phyloP scores from a whole-genome alignment of 495 filamentous ascomycete genomes.

The Penicillium goetzii region DNA sequence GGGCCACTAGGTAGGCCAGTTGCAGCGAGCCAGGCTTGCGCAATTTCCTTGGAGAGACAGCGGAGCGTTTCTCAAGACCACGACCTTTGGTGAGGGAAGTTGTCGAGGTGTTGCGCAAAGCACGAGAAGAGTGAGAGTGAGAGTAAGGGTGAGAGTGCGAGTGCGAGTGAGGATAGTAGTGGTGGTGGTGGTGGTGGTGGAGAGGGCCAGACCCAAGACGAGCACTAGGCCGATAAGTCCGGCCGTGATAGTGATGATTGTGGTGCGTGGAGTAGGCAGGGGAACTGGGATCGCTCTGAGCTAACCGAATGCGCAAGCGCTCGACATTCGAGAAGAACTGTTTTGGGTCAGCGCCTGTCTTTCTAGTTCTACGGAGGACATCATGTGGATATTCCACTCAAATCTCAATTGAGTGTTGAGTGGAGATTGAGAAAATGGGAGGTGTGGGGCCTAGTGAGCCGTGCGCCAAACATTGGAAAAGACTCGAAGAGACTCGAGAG shows the following conservation, averaged over 20 bases:
- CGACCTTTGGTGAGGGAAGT: conserved; percentile 19
- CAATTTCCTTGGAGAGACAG: conserved; percentile 31
- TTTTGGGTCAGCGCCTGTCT: conserved; percentile 20
- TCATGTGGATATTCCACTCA: conserved; percentile 13
- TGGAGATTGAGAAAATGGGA: conserved; percentile 8
- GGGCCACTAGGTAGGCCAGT: conserved; percentile 45
- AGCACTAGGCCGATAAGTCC: conserved; percentile 24
- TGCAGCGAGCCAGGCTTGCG: conserved; percentile 45
- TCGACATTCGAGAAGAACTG: conserved; percentile 51
- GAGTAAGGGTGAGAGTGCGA: neutral
- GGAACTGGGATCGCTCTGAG: conserved; percentile 32
- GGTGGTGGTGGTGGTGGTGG: conserved; percentile 8
- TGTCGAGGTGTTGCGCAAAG: conserved; percentile 16
- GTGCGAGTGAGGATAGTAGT: conserved; percentile 7
- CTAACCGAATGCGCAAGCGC: conserved; percentile 41
- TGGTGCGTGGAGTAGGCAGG: conserved; percentile 23
- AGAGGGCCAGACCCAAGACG: conserved; percentile 21
- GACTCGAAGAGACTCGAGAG: neutral
- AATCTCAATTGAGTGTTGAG: neutral
- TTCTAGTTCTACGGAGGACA: conserved; percentile 11
- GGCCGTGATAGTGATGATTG: conserved; percentile 22
- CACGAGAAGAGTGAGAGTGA: conserved; percentile 16
- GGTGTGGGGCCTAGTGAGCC: conserved; percentile 12
- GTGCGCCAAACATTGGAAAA: conserved; percentile 14
- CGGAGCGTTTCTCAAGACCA: conserved; percentile 25